phyloP scores from a whole-genome alignment of 129 eudicot species.

The Daucus carota region DNA sequence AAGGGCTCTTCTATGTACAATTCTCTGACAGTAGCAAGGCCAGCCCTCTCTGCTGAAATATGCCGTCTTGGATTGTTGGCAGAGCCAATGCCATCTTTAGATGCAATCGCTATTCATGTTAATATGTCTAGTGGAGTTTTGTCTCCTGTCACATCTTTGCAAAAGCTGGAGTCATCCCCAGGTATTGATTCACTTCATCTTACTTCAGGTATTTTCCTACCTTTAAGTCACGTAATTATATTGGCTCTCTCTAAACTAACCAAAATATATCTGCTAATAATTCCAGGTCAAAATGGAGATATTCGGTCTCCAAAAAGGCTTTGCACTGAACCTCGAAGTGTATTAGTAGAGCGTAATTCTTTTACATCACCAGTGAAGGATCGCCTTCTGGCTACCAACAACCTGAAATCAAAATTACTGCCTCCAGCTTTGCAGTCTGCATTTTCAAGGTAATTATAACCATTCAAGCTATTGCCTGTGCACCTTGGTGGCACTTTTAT shows the following conservation, averaged over 20 bases:
- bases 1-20: constrained; percentile 97
- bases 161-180: constrained; percentile 49
- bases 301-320: constrained; percentile 83
- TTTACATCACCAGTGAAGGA: constrained; percentile 97
- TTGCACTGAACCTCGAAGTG: constrained; percentile 67
- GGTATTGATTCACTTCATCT: constrained; percentile 26
- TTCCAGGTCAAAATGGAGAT: constrained; percentile 63
- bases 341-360: constrained; percentile 83
- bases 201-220: background rate
- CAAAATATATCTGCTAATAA: background rate
- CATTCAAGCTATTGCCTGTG: background rate
- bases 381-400: constrained; percentile 63
- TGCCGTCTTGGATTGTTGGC: constrained; percentile 79
- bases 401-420: constrained; percentile 62
- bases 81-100: constrained; percentile 93
- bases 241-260: constrained; percentile 4
- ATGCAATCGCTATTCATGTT: constrained; percentile 71
- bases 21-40: constrained; percentile 74
- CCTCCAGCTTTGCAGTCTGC: constrained; percentile 93
- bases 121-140: constrained; percentile 56
- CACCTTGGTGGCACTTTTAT: background rate
- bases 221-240: background rate
- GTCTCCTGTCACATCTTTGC: constrained; percentile 49
- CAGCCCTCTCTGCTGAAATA: constrained; percentile 67
- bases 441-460: constrained; percentile 59